phyloP scores from a whole-genome alignment of 257 asterid species.

The Agastache rugosa region DNA sequence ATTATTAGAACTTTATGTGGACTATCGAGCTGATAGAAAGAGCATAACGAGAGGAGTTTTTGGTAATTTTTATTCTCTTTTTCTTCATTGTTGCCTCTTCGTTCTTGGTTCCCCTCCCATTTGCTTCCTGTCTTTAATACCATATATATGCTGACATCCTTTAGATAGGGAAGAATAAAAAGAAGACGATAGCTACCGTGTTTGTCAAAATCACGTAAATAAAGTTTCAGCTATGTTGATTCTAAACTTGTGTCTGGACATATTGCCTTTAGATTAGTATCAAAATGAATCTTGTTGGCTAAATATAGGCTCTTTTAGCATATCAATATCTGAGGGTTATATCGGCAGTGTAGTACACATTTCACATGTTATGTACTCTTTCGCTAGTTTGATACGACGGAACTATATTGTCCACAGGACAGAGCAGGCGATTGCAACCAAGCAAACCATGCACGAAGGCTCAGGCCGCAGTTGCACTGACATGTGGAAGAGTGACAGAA shows the following conservation, averaged over 20 bases:
- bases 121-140: too few relatives aligned
- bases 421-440: constrained; percentile 83
- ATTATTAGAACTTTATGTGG: constrained; percentile 61
- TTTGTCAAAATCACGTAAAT: not conserved
- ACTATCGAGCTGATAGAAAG: constrained; percentile 66
- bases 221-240: not conserved
- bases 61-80: constrained; percentile 53
- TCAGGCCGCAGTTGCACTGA: constrained; percentile 85
- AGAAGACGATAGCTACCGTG: not conserved
- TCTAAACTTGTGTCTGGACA: not conserved
- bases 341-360: not conserved
- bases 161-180: not conserved
- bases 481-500: constrained; percentile 72
- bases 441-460: constrained; percentile 88
- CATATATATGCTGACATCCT: not conserved
- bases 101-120: not conserved
- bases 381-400: not conserved
- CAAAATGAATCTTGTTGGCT: not conserved
- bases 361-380: not conserved
- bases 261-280: not conserved
- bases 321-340: not conserved
- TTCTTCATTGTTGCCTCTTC: constrained; percentile 3
- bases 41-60: constrained; percentile 85
- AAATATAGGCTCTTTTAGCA: not conserved
- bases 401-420: constrained; percentile 62